Base-by-base conservation (phyloP, 2,329 filamentous ascomycete genomes). In the Alternaria panax region DNA sequence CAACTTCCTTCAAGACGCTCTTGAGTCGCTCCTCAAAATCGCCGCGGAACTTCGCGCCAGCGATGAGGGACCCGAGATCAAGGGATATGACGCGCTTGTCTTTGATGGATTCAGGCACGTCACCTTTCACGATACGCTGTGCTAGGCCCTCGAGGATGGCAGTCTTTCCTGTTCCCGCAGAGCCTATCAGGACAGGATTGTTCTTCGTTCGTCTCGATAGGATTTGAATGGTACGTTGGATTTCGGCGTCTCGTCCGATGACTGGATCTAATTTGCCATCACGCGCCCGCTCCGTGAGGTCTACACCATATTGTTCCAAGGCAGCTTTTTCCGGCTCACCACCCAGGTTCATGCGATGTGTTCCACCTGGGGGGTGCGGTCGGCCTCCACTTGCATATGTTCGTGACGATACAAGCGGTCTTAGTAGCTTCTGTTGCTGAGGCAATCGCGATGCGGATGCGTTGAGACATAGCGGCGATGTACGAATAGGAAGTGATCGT, bases 1-100 rank as follows among this genome's bases (percentile, higher is more conserved):
- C 88, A 11, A 97, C 93, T 77, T 98, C 95, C 70, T 91, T 93
- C 74, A 99, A 79, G 2, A 98, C 93, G 65, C 90, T 90, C 78
- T 98, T 98, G 60, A 98, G 76, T 41, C 95, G 85, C 76, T 99
- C 95, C 76, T 99, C 95, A 60, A 99, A 98, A 70, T 99, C 95
- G 48, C 95, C 95, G 47, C 95, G 84, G 71, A 95, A 99, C 74
- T 97, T 98, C 42, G 95, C 93, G 48, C 95, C 95, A 2, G 95
- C 95, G 70, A 99, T 97, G 16, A 99, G 86, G 34, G 92, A 92
- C 2, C 95, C 95, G 5, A 99, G 84, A 71, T 99, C 95, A 36
- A 98, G 80, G 7, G 90, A 87, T 56, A 98, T 87, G 24, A 99
- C 94, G 53, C 89, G 85, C 79, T 98, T 98, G 70, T 97, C 90